Base-by-base conservation (phyloP, 2,329 filamentous ascomycete species). In the Hirsutella thompsonii region DNA sequence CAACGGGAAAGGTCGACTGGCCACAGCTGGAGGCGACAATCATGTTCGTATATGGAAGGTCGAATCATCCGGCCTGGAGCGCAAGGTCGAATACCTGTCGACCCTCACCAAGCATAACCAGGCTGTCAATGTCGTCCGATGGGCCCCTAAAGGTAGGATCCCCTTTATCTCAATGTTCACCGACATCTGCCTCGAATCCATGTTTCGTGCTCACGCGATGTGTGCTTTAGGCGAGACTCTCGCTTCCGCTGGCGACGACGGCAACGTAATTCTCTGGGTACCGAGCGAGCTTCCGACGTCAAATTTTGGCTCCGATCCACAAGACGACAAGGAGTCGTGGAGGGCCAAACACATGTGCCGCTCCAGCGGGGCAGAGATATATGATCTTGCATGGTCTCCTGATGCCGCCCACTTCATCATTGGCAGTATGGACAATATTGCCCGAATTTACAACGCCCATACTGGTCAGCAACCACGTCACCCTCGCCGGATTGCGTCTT, bases 401-500 rank as follows among this genome's bases (percentile, higher is more conserved):
- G 92, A 98, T 61, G 88, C 85, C 32, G 70, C 81, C 32, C 92
- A 93, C 66, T 94, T 98, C 67, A 95, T 98, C 53, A 95, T 93
- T 20, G 92, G 92, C 32, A 96, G 92, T 65, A 96, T 98, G 89
- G 92, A 98, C 66, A 98, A 98, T 59, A 82, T 96, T 58, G 89
- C 92, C 44, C 78, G 90, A 44, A 96, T 98, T 52, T 96, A 95
- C 69, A 95, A 94, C 62, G 85, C 89, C 42, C 82, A 84, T 48
- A 92, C 84, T 53, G 90, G 86, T 89, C 68, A 48, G 72, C 51
- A 46, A 40, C 33, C 37, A 29, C 16, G 13, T 5, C 38, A 16
- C 26, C 28, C 33, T 28, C 36, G 42, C 30, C 20, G 38, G 23
- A 26, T 8, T 19, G 41, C n/a, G 9, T n/a, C 43, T 47, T 28